Evolutionary conservation across 257 asterid genomes (phyloP), one percentile per base, ranked within the genome.

Genomic region (Scutellaria baicalensis): DNA sequence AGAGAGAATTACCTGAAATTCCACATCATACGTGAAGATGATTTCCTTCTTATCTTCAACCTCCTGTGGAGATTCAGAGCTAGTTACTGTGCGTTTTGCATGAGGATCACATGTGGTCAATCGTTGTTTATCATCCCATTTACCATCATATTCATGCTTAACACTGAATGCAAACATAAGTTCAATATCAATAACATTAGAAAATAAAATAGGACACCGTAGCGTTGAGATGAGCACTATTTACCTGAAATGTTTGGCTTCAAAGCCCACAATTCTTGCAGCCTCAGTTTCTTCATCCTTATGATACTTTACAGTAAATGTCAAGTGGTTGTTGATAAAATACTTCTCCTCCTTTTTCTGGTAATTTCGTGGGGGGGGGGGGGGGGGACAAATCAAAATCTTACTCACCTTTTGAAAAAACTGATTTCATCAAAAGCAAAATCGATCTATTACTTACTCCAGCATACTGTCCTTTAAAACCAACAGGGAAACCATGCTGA

Each of bases 241-340:
- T 72, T 73, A 89, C 96, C 97, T 89, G 77, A 79, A 91, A 70
- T 93, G 91, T 50, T 66, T 85, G 68, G 84, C 96, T 85, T 91
- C 96, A 69, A 91, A 91, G 31, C 97, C 97, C 11, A 91, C 97
- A 72, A 91, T 89, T 67, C 97, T 87, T 12, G 97, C 92, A 82
- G 91, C 86, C 54, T 83, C 86, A 64, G 82, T 77, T 71, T 82
- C 85, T 56, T 82, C 82, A 71, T 91, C 97, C 86, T 82, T 89
- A 66, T 91, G 97, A 80, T 70, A 91, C 82, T 83, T 91, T 43
- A 91, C 96, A 4, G 80, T 84, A 72, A 91, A 91, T 7, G 89
- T 74, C 72, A 91, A 75, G 68, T 91, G 97, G 64, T 91, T 91
- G 92, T 86, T 75, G 86, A 91, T 82, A 73, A 86, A 89, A 65